Conservation (phyloP, 2,329 filamentous ascomycete species). For the Akanthomyces uredinophilus region DNA sequence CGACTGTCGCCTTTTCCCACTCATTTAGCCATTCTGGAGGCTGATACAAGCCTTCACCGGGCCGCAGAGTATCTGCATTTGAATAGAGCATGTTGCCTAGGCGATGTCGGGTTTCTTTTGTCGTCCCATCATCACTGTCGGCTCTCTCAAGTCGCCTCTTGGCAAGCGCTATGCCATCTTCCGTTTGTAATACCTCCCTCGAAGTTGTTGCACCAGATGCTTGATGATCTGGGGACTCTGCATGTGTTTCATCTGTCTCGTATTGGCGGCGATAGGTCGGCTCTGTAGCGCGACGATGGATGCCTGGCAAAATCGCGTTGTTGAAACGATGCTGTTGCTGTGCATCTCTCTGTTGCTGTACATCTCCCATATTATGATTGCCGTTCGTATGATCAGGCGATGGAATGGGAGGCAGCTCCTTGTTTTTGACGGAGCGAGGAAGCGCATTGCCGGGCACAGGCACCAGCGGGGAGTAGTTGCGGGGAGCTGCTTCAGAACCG, state of each 20-base stretch:
- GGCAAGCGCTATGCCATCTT: conserved; percentile 12
- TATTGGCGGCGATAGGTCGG: conserved; percentile 25
- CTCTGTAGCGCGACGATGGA: conserved; percentile 28
- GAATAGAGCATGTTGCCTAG: conserved; percentile 39
- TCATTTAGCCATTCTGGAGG: conserved; percentile 61
- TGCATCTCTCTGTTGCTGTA: background rate
- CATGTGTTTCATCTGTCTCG: conserved; percentile 25
- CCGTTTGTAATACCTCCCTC: conserved; percentile 20
- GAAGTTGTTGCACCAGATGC: background rate
- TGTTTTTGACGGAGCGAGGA: conserved; percentile 24
- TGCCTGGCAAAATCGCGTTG: conserved; percentile 12
- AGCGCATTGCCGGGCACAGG: conserved; percentile 13
- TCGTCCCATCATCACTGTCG: conserved; percentile 25
- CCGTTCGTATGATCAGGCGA: background rate
- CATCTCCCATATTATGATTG: background rate
- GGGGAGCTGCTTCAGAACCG: background rate
- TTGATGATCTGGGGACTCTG: background rate
- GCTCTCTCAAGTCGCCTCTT: conserved; percentile 25
- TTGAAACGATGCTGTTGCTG: background rate
- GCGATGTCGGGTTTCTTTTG: conserved; percentile 29
- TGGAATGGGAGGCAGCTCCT: conserved; percentile 27
- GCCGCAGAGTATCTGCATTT: conserved; percentile 36
- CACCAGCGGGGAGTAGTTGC: background rate
- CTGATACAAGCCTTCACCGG: conserved; percentile 53
- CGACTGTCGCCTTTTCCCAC: conserved; percentile 64